Conservation (phyloP, 768 basidiomycete species). For the Neoboletus magnificus region DNA sequence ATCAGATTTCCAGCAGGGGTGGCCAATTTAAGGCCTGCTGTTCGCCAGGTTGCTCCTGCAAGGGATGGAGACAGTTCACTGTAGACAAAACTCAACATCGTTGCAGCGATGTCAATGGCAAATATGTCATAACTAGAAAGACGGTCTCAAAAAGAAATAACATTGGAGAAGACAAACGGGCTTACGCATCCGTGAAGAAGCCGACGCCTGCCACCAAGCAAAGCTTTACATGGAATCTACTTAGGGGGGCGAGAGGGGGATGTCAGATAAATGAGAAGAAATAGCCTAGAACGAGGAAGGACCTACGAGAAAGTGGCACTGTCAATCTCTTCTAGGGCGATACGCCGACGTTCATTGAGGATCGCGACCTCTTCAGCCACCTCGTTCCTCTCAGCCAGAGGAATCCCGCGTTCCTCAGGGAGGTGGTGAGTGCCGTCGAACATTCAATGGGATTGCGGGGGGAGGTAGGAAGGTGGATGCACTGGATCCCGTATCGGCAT, state of each 20-base stretch:
- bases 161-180: neutral
- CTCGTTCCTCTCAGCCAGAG: neutral
- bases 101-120: slow-evolving; percentile 78
- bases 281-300: neutral
- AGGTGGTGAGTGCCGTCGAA: neutral
- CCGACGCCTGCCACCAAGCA: slow-evolving; percentile 68
- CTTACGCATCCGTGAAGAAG: slow-evolving; percentile 82
- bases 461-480: neutral
- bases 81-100: slow-evolving; percentile 81
- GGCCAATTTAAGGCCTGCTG: slow-evolving; percentile 71
- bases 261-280: neutral
- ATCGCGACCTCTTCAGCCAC: neutral
- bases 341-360: slow-evolving; percentile 1
- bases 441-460: neutral
- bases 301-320: neutral
- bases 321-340: slow-evolving; percentile 1
- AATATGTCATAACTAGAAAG: slow-evolving; percentile 65
- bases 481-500: neutral
- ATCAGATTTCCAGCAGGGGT: slow-evolving; percentile 70
- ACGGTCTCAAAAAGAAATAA: neutral
- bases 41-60: slow-evolving; percentile 42
- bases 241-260: slow-evolving; percentile 35
- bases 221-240: slow-evolving; percentile 80
- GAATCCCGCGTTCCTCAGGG: neutral
- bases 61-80: no score